Evolutionary conservation across 352 stramenopile species (phyloP), one percentile per base, ranked within the genome.

Genomic region (Phytophthora ramorum): DNA sequence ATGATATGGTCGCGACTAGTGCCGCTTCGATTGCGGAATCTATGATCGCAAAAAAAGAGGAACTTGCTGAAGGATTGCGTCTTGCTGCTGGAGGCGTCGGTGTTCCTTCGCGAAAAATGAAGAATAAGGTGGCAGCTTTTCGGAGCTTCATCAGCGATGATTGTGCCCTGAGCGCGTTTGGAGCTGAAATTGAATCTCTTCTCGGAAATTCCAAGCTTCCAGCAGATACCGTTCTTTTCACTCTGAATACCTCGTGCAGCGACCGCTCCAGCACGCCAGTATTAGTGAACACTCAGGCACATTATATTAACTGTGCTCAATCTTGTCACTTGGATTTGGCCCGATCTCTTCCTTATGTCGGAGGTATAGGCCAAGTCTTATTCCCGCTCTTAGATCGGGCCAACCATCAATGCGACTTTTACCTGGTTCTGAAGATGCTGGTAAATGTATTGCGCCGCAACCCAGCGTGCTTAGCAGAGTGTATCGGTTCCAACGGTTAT

Each of bases 361-460:
- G 87, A 30, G 84, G 85, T 0, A 65, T 92, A 14, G 60, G 58
- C 0, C 76, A 89, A 24, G 54, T 95, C 10, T 32, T 95, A 5
- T 76, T 92, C 17, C 87, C 87, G 1, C 55, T 92, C 4, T 49
- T 92, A 0, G 81, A 89, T 19, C 80, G 82, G 45, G 71, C 84
- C 5, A 84, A 74, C 34, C 60, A 69, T 4, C 63, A 76, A 1
- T 59, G 59, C 20, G 83, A 95, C 14, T 71, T 95, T 10, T 74
- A 52, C 5, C 45, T 76, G 9, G 43, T 87, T 1, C 51, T 95
- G 10, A 75, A 75, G 41, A 61, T 93, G 35, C 53, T 93, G 13
- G 62, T 62, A 12, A 71, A 66, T 8, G 78, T 79, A 22, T 55
- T 91, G n/a, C 75, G 83, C 13, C 69, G 73, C 30, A 93, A 92